These are phyloP conservation scores for Camelina sativa DNA, from an alignment of 345 rosid genomes.

Conservation along the genomic window DNA sequence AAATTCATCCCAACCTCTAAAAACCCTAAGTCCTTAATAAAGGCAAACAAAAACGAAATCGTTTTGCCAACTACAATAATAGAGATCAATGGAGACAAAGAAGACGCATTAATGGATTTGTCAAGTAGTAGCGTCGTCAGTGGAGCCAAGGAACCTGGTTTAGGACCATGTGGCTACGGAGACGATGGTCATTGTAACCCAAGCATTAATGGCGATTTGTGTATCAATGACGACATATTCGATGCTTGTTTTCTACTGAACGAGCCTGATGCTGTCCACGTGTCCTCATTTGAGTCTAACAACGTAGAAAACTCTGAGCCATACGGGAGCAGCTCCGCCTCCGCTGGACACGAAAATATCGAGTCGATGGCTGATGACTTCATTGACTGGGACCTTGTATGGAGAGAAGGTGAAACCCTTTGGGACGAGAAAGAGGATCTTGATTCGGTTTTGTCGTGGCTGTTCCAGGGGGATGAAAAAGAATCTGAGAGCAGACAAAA, in stretches of 20 bases:
- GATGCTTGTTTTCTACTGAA: conserved; percentile 21
- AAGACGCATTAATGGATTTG: conserved; percentile 17
- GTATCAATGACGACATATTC: conserved; percentile 17
- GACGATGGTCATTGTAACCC: not conserved
- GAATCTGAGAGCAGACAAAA: conserved; percentile 9
- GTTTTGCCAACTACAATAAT: not conserved
- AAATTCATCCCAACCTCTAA: not conserved
- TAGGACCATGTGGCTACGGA: conserved; percentile 19
- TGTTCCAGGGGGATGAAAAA: conserved; percentile 26
- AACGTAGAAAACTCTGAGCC: not conserved
- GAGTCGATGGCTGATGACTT: conserved; percentile 2
- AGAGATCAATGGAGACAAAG: not conserved
- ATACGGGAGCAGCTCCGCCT: not conserved
- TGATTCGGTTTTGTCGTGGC: conserved; percentile 30
- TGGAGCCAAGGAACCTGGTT: conserved; percentile 26
- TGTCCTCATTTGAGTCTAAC: conserved; percentile 13
- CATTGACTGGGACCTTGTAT: conserved; percentile 38
- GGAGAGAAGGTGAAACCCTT: conserved; percentile 32
- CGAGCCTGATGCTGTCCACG: conserved; percentile 13
- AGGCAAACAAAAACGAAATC: not conserved
- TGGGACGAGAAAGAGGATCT: conserved; percentile 21
- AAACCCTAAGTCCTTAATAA: not conserved
- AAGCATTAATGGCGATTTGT: conserved; percentile 28
- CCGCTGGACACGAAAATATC: not conserved
- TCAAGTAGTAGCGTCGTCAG: conserved; percentile 7